These are phyloP conservation scores for Calonectria pseudoreteaudii DNA, from an alignment of 2,329 filamentous ascomycete species.

Conservation along the genomic window DNA sequence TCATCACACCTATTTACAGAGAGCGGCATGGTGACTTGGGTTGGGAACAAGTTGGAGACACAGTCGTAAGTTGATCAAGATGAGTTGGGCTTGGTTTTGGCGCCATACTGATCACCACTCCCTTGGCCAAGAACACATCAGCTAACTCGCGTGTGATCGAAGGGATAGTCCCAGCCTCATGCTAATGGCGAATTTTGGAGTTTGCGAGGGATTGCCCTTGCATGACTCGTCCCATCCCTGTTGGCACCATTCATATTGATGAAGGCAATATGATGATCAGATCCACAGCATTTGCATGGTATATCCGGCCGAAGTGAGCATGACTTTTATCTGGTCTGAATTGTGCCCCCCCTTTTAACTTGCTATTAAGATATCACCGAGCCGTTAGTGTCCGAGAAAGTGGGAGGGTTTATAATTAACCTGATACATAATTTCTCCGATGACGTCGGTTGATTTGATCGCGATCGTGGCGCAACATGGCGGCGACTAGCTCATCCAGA, in stretches of 20 bases:
- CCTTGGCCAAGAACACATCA: neutral
- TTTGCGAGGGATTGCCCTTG: no score
- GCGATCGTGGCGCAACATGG: neutral
- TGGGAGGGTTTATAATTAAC: neutral
- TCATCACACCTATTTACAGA: neutral
- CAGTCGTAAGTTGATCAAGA: neutral
- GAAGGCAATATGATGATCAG: neutral
- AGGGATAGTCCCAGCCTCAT: no score
- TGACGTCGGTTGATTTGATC: neutral
- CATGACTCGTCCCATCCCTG: neutral
- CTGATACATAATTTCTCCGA: neutral
- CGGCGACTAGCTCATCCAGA: neutral
- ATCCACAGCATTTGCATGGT: neutral
- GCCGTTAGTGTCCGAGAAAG: neutral
- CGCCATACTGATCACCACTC: no score
- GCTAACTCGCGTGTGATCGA: no score
- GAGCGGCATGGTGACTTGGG: no score
- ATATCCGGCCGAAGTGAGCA: neutral
- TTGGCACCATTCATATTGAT: neutral
- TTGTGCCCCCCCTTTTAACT: neutral
- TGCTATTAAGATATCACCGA: neutral
- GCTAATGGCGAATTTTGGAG: no score
- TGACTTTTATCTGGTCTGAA: neutral
- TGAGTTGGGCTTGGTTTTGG: neutral
- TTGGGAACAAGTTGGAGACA: neutral